Evolutionary conservation across 1,139 yeast genomes (phyloP), one percentile per base, ranked within the genome.

Genomic region (Meyerozyma elateridarum): DNA sequence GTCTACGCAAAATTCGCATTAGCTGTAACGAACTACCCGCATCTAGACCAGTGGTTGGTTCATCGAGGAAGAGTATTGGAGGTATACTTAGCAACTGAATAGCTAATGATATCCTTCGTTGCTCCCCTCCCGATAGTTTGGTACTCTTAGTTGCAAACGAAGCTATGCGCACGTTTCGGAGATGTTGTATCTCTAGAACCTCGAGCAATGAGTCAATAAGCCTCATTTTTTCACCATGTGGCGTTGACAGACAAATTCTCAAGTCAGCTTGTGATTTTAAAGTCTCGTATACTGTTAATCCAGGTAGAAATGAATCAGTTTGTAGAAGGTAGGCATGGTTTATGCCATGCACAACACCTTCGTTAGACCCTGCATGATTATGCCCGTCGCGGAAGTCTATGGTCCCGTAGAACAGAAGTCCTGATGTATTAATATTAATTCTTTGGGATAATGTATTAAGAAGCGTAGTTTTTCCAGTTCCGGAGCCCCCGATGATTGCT

Each of bases 311-410:
- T 1, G 42, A 37, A 27, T 51, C 54, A 8, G 40, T 35, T 28
- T 52, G 55, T n/a, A 44, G 40, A 37, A 52, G 40, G 33, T 48
- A 51, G 3, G 55, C 48, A 28, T 47, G 49, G 25, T 46, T 41
- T 30, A 52, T 42, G 7, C 40, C 33, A 7, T 31, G 25, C 18
- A 33, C 22, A n/a, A 31, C 35, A 5, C 29, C 29, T 14, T 34
- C 29, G 8, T 44, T 20, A n/a, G 16, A 9, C 16, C 26, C 4
- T 15, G 27, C 27, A 24, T 17, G n/a, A 15, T 13, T 8, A 5
- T 13, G 17, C 27, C 6, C n/a, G n/a, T n/a, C n/a, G n/a, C n/a
- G n/a, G 31, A 40, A 45, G 75, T 8, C 78, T 76, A 47, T 77
- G 44, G 71, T 66, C 2, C 76, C 73, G 20, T 68, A 63, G 41